Percentiles rank a stretch among this genome's conserved stretches.
Evolutionary conservation across 2,329 filamentous ascomycete genomes (phyloP).

Genomic region (Colletotrichum salicis): DNA sequence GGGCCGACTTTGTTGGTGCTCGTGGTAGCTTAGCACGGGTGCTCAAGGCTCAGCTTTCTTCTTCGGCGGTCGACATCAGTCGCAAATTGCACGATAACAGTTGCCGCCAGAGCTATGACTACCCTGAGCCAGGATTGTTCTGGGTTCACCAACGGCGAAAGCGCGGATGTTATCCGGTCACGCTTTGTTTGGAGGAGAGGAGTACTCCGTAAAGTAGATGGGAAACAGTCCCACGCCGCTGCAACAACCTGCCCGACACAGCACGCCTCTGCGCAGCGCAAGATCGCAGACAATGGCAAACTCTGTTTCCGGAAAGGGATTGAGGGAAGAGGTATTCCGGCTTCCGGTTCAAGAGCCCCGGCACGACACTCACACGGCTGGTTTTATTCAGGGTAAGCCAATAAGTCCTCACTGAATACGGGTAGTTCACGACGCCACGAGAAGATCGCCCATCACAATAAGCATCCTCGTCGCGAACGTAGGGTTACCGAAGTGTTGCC

Average conservation of each 20-base stretch:
- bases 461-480: neutral
- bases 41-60: constrained; percentile 20
- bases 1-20: constrained; percentile 23
- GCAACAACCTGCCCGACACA: constrained; percentile 3
- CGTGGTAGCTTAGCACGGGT: neutral
- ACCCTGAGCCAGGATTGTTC: constrained; percentile 11
- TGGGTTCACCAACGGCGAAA: constrained; percentile 7
- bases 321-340: neutral
- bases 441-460: neutral
- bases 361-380: neutral
- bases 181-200: neutral
- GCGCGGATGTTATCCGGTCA: constrained; percentile 31
- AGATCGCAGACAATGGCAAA: neutral
- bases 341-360: neutral
- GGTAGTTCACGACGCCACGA: neutral
- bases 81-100: constrained; percentile 18
- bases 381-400: neutral
- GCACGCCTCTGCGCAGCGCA: neutral
- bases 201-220: neutral
- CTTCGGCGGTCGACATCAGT: constrained; percentile 19
- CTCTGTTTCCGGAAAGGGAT: constrained; percentile 1
- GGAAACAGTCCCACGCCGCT: neutral
- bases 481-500: neutral
- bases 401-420: neutral
- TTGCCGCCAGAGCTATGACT: constrained; percentile 19